These are phyloP conservation scores for Sequoia sempervirens DNA, from an alignment of 75 land plant species.

Conservation along the genomic window DNA sequence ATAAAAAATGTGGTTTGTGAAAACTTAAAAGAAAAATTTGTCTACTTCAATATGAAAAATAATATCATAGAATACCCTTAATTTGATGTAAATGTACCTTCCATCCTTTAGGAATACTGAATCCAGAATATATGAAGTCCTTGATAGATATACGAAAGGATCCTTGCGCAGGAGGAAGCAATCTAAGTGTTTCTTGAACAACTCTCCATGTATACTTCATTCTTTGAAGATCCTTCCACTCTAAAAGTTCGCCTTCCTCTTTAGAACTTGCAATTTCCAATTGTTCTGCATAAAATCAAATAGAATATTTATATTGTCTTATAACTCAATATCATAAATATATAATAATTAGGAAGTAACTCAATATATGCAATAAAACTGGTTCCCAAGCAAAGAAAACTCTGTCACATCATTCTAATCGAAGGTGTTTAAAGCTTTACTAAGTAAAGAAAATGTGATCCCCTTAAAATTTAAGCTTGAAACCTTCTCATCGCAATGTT, in stretches of 20 bases:
- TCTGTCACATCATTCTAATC: too few species aligned
- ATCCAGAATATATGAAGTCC: conserved; percentile 47
- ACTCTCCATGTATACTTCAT: conserved; percentile 65
- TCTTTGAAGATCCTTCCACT: conserved; percentile 35
- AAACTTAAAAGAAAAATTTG: background rate
- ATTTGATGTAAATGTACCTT: conserved; percentile 18
- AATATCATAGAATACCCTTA: background rate
- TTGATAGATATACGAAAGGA: conserved; percentile 28
- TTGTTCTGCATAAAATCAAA: conserved; percentile 28
- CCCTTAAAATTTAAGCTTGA: too few species aligned
- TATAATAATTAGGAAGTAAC: too few species aligned
- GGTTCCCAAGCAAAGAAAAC: too few species aligned
- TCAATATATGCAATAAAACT: too few species aligned
- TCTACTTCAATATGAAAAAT: too few species aligned
- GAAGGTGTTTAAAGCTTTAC: too few species aligned
- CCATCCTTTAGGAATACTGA: conserved; percentile 58
- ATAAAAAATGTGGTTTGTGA: background rate
- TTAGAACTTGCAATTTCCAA: conserved; percentile 28
- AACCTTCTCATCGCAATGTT: too few species aligned
- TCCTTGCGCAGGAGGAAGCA: conserved; percentile 38
- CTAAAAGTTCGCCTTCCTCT: conserved; percentile 16
- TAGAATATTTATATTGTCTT: background rate
- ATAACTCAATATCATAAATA: too few species aligned
- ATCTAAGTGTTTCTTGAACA: conserved; percentile 33
- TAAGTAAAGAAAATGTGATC: too few species aligned